A percentile compares a stretch with the other conserved stretches of the same genome.
Evolutionary conservation across 805 yeast genomes (phyloP).

Genomic region (Saccharomycopsis sp.): DNA sequence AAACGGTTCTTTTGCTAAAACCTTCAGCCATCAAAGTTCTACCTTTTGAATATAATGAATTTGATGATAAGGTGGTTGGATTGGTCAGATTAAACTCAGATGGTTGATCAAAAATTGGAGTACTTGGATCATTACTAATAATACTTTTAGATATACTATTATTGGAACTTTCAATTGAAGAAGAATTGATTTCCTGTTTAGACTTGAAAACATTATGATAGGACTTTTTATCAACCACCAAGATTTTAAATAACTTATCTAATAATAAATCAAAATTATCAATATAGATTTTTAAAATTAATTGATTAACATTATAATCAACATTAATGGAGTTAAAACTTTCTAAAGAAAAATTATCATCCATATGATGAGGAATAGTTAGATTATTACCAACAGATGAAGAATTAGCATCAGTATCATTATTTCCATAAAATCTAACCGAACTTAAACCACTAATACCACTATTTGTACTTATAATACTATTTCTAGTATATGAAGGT

Average conservation of each 20-base stretch:
- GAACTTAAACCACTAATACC: constrained; percentile 8
- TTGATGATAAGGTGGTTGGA: too few relatives aligned
- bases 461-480: constrained; percentile 12
- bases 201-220: background rate
- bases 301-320: constrained; percentile 16
- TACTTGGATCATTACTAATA: too few relatives aligned
- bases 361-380: background rate
- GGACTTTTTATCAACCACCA: background rate
- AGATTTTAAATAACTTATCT: background rate
- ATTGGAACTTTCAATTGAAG: too few relatives aligned
- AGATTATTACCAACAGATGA: constrained; percentile 1
- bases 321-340: constrained; percentile 15
- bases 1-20: too few relatives aligned
- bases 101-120: too few relatives aligned
- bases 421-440: constrained; percentile 1
- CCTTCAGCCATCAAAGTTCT: too few relatives aligned
- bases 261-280: constrained; percentile 15
- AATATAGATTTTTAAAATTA: constrained; percentile 13
- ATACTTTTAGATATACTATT: too few relatives aligned
- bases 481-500: constrained; percentile 8
- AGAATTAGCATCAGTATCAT: constrained; percentile 1
- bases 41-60: too few relatives aligned
- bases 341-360: constrained; percentile 15
- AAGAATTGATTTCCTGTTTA: too few relatives aligned
- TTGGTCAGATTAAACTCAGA: too few relatives aligned